phyloP scores from a whole-genome alignment of 2,329 filamentous ascomycete genomes.

The Fusarium annulatum region DNA sequence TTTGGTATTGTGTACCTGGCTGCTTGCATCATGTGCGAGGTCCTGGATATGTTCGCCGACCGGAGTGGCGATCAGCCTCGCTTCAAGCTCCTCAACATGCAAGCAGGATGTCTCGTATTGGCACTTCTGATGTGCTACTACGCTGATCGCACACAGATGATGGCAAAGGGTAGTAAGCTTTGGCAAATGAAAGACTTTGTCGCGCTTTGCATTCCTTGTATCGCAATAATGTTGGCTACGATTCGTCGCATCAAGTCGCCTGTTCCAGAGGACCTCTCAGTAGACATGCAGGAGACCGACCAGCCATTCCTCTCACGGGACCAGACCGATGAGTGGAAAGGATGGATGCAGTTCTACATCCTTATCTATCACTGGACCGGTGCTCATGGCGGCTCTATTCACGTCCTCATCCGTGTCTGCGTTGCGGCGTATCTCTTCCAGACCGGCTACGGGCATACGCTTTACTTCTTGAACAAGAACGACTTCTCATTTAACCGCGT shows the following conservation, averaged over 20 bases:
- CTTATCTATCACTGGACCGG: conserved; percentile 68
- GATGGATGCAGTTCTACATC: conserved; percentile 68
- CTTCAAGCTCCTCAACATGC: conserved; percentile 32
- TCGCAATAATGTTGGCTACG: conserved; percentile 1
- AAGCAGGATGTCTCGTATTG: conserved; percentile 33
- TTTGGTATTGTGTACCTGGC: conserved; percentile 24
- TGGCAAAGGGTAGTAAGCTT: conserved; percentile 38
- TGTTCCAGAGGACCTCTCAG: rapidly evolving
- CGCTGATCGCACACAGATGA: conserved; percentile 44
- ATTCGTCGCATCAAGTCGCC: conserved; percentile 7
- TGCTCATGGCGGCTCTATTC: conserved; percentile 57
- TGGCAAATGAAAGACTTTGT: conserved; percentile 29
- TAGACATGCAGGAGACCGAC: background rate
- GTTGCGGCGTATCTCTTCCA: conserved; percentile 71
- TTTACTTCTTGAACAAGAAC: conserved; percentile 64
- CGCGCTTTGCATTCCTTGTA: conserved; percentile 1
- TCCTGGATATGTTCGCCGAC: background rate
- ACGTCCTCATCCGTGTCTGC: conserved; percentile 64
- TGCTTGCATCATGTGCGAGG: conserved; percentile 28
- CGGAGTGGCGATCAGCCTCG: background rate
- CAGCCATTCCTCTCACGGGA: background rate
- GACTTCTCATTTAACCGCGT: conserved; percentile 67
- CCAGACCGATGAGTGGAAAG: conserved; percentile 74
- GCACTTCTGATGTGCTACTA: conserved; percentile 41
- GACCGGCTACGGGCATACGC: conserved; percentile 69